phyloP scores from a whole-genome alignment of 2,329 filamentous ascomycete species.

The Diaporthe sp. region DNA sequence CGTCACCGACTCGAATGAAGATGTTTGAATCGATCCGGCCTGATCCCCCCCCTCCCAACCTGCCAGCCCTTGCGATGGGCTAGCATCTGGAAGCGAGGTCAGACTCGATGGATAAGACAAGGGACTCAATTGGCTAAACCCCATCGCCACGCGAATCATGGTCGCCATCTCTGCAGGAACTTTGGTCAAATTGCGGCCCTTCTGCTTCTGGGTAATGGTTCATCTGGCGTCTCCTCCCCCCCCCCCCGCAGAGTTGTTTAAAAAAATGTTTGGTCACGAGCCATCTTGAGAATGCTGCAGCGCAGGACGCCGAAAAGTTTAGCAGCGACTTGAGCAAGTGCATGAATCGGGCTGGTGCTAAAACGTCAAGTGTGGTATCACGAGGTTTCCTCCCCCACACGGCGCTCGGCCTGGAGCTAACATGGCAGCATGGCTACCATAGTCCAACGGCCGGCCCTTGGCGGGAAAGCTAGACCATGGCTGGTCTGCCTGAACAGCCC shows the following conservation, averaged over 20 bases:
- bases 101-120: slow-evolving; percentile 2
- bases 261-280: not conserved
- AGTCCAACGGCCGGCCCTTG: slow-evolving; percentile 20
- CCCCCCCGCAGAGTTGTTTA: not conserved
- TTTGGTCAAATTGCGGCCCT: slow-evolving; percentile 9
- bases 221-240: not conserved
- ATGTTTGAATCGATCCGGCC: slow-evolving; percentile 3
- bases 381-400: slow-evolving; percentile 20
- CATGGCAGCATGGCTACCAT: not conserved
- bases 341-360: slow-evolving; percentile 16
- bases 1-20: slow-evolving; percentile 15
- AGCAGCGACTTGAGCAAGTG: slow-evolving; percentile 16
- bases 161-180: not conserved
- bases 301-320: slow-evolving; percentile 19
- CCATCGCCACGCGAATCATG: slow-evolving; percentile 17
- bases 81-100: slow-evolving; percentile 11
- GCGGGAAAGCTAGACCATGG: slow-evolving; percentile 12
- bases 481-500: not conserved
- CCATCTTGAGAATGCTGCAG: not conserved
- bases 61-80: not conserved
- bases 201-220: not conserved
- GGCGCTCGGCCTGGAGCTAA: slow-evolving; percentile 15
- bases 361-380: slow-evolving; percentile 16
- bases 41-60: not conserved
- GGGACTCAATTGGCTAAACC: not conserved